A percentile compares a stretch with the other conserved stretches of the same genome.
phyloP scores from a whole-genome alignment of 1,284 basidiomycete genomes.

The Ceratobasidium papillatum region DNA sequence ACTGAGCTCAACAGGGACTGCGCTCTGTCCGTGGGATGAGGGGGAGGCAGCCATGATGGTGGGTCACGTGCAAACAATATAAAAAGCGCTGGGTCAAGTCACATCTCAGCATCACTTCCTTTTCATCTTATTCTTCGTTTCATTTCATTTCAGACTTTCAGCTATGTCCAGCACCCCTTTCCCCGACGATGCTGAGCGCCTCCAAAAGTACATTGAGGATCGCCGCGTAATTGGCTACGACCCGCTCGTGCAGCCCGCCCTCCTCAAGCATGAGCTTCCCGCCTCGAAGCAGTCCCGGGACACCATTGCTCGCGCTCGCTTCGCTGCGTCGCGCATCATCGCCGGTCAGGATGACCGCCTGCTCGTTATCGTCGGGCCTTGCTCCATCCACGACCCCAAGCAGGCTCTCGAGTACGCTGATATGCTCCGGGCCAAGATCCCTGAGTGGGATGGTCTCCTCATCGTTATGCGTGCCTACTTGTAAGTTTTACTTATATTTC shows the following conservation, averaged over 20 bases:
- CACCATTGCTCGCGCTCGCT: constrained; percentile 83
- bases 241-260: constrained; percentile 88
- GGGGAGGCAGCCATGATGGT: constrained; percentile 41
- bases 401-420: constrained; percentile 92
- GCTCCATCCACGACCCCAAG: constrained; percentile 91
- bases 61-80: constrained; percentile 30
- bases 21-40: constrained; percentile 41
- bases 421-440: constrained; percentile 74
- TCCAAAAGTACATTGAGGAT: constrained; percentile 66
- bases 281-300: constrained; percentile 64
- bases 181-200: constrained; percentile 65
- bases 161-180: constrained; percentile 61
- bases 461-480: constrained; percentile 98
- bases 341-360: constrained; percentile 85
- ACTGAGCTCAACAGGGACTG: constrained; percentile 45
- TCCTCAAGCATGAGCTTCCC: constrained; percentile 85
- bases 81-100: constrained; percentile 38
- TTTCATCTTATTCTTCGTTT: constrained; percentile 20
- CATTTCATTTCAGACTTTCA: constrained; percentile 46
- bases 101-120: constrained; percentile 34
- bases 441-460: constrained; percentile 75
- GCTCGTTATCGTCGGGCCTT: constrained; percentile 93
- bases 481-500: constrained; percentile 35
- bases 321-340: constrained; percentile 77
- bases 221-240: constrained; percentile 85